phyloP scores from a whole-genome alignment of 371 early-diverging fungal species.

The Encephalitozoon romaleae region DNA sequence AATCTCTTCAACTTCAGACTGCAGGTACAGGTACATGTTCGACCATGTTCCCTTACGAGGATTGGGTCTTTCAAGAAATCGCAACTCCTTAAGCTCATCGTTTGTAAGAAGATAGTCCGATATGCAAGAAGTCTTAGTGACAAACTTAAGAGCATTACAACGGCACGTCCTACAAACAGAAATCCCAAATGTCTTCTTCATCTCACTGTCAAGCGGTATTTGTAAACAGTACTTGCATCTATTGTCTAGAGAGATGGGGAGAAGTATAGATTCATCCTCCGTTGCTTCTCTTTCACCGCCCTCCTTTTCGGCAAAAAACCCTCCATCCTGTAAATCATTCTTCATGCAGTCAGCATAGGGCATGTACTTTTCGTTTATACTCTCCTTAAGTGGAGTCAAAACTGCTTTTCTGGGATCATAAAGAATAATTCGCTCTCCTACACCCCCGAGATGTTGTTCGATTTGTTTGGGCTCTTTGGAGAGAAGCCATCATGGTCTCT shows the following conservation, averaged over 20 bases:
- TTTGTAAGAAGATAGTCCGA: constrained; percentile 54
- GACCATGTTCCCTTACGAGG: constrained; percentile 56
- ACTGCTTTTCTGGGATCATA: neutral
- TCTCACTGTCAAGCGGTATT: constrained; percentile 35
- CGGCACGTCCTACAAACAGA: constrained; percentile 48
- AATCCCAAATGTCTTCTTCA: constrained; percentile 48
- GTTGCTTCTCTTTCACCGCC: neutral
- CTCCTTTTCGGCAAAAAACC: constrained; percentile 4
- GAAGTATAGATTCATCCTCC: neutral
- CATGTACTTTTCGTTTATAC: neutral
- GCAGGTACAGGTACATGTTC: constrained; percentile 56
- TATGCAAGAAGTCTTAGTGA: constrained; percentile 55
- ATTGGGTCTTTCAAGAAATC: constrained; percentile 47
- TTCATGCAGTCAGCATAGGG: neutral
- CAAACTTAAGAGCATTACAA: constrained; percentile 35
- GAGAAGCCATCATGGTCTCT: constrained; percentile 47
- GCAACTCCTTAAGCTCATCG: constrained; percentile 49
- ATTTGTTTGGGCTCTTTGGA: constrained; percentile 33
- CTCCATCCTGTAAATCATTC: neutral
- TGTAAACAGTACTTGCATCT: constrained; percentile 46
- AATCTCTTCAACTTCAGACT: constrained; percentile 47
- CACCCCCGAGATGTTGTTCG: constrained; percentile 37
- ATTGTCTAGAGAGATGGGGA: neutral
- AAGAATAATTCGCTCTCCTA: neutral
- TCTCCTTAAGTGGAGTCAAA: no score